These are phyloP conservation scores for Cutaneotrichosporon daszewskae DNA, from an alignment of 1,284 basidiomycete species.

Conservation along the genomic window DNA sequence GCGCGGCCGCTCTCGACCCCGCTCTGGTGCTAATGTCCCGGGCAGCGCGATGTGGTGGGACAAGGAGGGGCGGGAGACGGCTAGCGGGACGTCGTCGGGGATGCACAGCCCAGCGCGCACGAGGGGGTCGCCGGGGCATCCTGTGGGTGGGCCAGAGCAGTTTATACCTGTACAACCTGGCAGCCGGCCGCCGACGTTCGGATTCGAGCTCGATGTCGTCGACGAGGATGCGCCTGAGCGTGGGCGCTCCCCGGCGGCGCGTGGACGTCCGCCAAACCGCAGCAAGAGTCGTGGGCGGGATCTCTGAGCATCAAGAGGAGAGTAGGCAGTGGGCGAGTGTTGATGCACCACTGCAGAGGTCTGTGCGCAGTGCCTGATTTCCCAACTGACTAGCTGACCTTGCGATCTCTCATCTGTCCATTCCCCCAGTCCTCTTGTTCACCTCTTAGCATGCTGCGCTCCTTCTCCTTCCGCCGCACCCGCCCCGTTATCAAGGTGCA, in stretches of 20 bases:
- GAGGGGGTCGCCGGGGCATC: background rate
- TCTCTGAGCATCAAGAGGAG: too few species aligned
- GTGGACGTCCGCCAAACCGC: too few species aligned
- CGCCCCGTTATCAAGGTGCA: too few species aligned
- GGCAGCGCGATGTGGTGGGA: conserved; percentile 2
- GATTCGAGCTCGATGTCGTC: conserved; percentile 13
- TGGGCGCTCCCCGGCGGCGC: background rate
- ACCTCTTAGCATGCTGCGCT: too few species aligned
- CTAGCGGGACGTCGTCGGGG: background rate
- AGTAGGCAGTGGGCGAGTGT: too few species aligned
- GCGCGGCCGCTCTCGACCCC: conserved; percentile 1
- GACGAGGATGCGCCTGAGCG: conserved; percentile 10
- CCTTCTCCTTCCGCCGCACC: too few species aligned
- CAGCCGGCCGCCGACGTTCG: conserved; percentile 11
- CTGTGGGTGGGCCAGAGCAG: background rate
- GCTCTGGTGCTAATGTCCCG: background rate
- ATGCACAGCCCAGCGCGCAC: background rate
- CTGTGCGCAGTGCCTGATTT: background rate
- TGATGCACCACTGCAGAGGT: background rate
- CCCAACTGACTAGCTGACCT: background rate
- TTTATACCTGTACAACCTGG: background rate
- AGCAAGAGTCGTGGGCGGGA: too few species aligned
- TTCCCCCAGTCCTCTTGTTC: too few species aligned
- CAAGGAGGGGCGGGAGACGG: background rate
- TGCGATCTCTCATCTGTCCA: too few species aligned